Conservation (phyloP, 345 rosid species). For the Syzygium jambos region DNA sequence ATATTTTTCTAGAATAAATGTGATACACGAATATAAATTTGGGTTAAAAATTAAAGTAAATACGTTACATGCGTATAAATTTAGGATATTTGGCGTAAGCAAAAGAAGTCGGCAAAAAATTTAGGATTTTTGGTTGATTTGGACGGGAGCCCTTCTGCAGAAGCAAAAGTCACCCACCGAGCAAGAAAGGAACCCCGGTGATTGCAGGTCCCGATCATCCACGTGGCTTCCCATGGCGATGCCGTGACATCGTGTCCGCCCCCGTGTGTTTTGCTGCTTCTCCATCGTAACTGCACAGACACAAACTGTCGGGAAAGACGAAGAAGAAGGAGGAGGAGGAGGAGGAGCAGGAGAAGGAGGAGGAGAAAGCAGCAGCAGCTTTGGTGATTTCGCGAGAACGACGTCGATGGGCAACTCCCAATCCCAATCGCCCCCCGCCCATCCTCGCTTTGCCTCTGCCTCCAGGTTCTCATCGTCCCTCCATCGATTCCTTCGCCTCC, state of each 20-base stretch:
- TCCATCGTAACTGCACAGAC: neutral
- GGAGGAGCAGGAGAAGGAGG: too few relatives aligned
- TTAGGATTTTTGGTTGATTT: too few relatives aligned
- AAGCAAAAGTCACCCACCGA: neutral
- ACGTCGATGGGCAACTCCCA: slow-evolving; percentile 43
- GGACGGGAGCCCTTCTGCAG: too few relatives aligned
- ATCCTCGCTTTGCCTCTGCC: slow-evolving; percentile 39
- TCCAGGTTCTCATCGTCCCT: slow-evolving; percentile 19
- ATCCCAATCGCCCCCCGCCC: slow-evolving; percentile 32
- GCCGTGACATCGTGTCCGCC: neutral
- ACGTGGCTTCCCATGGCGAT: neutral
- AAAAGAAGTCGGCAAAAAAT: too few relatives aligned
- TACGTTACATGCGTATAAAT: too few relatives aligned
- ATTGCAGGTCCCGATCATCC: neutral
- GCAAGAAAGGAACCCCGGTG: neutral
- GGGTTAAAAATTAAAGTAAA: too few relatives aligned
- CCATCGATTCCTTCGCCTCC: neutral
- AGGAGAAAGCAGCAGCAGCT: neutral
- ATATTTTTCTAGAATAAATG: too few relatives aligned
- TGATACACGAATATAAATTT: too few relatives aligned
- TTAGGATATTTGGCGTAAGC: too few relatives aligned
- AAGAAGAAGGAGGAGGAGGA: neutral
- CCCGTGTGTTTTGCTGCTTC: neutral
- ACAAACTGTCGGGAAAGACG: neutral
- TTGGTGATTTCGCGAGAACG: neutral